Conservation (phyloP, 2,329 filamentous ascomycete genomes). For the Aspergillus sp. region DNA sequence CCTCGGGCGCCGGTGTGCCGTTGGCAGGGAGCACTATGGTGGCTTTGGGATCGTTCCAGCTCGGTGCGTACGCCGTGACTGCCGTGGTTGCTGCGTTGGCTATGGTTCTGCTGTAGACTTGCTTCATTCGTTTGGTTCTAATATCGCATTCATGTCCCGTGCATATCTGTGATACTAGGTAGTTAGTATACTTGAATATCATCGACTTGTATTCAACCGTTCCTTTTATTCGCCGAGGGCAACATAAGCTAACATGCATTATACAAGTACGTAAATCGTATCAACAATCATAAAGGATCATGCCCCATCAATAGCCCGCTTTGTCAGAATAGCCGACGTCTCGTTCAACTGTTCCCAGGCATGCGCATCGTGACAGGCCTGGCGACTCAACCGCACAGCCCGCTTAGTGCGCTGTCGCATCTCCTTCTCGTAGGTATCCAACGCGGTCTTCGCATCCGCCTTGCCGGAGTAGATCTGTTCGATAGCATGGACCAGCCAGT, state of each 20-base stretch:
- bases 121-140: too few species aligned
- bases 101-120: conserved; percentile 48
- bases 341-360: conserved; percentile 26
- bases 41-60: conserved; percentile 19
- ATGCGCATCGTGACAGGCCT: conserved; percentile 35
- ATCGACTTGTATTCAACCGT: too few species aligned
- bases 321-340: conserved; percentile 28
- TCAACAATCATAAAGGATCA: not conserved
- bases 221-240: too few species aligned
- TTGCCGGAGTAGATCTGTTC: conserved; percentile 10
- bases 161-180: too few species aligned
- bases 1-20: conserved; percentile 5
- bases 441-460: conserved; percentile 8
- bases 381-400: conserved; percentile 32
- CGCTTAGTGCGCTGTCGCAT: conserved; percentile 27
- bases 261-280: not conserved
- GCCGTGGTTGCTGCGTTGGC: conserved; percentile 43
- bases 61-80: conserved; percentile 43
- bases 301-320: conserved; percentile 12
- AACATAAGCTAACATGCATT: too few species aligned
- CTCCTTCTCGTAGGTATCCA: conserved; percentile 29
- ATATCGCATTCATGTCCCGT: too few species aligned
- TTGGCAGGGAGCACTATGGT: conserved; percentile 4
- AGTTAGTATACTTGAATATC: too few species aligned
- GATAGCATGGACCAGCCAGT: conserved; percentile 17